Evolutionary conservation across 768 basidiomycete genomes (phyloP).

Genomic region (Termitomyces sp.): DNA sequence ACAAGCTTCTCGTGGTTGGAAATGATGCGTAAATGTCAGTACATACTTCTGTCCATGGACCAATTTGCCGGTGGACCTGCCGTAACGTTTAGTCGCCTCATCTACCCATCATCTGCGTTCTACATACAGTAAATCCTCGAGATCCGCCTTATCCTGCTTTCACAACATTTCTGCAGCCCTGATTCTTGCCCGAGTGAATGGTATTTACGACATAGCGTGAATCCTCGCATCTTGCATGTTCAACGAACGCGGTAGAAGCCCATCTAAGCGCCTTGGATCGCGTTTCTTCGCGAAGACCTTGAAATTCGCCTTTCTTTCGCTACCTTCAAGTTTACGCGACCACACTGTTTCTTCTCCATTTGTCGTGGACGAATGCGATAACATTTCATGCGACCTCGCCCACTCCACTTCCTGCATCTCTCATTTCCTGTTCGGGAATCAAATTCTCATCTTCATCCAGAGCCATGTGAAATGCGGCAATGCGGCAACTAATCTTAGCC

Average conservation of each 20-base stretch:
- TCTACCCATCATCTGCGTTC: neutral
- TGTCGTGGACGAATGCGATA: neutral
- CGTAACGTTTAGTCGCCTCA: neutral
- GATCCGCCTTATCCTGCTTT: neutral
- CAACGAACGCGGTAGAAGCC: neutral
- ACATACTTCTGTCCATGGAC: neutral
- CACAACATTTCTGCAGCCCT: slow-evolving; percentile 6
- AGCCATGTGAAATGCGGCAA: neutral
- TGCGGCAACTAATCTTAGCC: neutral
- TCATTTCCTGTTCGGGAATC: neutral
- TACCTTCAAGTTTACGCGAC: neutral
- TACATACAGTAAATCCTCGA: neutral
- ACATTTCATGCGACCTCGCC: neutral
- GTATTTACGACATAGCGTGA: slow-evolving; percentile 1
- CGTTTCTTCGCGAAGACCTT: neutral
- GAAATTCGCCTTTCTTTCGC: neutral
- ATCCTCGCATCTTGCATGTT: neutral
- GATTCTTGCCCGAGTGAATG: neutral
- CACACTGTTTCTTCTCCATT: neutral
- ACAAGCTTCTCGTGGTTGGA: neutral
- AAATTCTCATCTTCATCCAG: neutral
- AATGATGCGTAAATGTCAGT: neutral
- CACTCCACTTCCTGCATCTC: neutral
- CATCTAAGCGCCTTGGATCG: neutral
- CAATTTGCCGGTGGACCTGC: no score